Percentiles rank a stretch among this genome's conserved stretches.
Conservation (phyloP, 805 yeast genomes). For the Starmerella tilneyi region DNA sequence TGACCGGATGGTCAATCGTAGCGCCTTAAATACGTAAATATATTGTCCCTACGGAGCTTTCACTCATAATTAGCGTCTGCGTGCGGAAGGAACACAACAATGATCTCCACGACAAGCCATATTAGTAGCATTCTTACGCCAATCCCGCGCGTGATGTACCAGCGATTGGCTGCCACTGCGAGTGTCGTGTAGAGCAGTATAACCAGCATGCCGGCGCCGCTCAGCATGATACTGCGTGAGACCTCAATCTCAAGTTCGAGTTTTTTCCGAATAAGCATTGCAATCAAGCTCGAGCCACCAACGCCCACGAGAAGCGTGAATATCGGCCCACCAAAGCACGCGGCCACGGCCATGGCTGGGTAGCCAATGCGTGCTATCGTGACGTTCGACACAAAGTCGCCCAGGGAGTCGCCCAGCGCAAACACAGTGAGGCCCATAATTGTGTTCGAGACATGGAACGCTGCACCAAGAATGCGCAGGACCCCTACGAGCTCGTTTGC, state of each 20-base stretch:
- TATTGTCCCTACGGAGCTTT: not conserved
- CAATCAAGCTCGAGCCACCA: constrained; percentile 59
- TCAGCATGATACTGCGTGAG: constrained; percentile 33
- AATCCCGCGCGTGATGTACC: constrained; percentile 32
- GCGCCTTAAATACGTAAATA: constrained; percentile 4
- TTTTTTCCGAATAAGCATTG: constrained; percentile 27
- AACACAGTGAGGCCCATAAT: constrained; percentile 78
- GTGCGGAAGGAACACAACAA: not conserved
- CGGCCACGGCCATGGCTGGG: constrained; percentile 86
- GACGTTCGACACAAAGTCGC: constrained; percentile 75
- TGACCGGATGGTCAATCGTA: constrained; percentile 14
- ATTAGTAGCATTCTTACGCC: not conserved
- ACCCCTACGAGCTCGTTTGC: constrained; percentile 62
- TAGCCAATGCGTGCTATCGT: constrained; percentile 73
- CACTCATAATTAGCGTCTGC: not conserved
- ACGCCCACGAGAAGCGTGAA: constrained; percentile 67
- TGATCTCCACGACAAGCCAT: not conserved
- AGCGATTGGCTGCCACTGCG: constrained; percentile 35
- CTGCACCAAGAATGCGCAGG: constrained; percentile 49
- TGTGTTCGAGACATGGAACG: constrained; percentile 59
- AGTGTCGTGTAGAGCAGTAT: constrained; percentile 35
- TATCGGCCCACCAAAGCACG: constrained; percentile 90
- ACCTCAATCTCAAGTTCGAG: constrained; percentile 33
- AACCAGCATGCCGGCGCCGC: constrained; percentile 36
- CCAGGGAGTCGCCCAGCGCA: constrained; percentile 86